Conservation (phyloP, 1,139 yeast genomes). For the Geotrichum phurueaensis region DNA sequence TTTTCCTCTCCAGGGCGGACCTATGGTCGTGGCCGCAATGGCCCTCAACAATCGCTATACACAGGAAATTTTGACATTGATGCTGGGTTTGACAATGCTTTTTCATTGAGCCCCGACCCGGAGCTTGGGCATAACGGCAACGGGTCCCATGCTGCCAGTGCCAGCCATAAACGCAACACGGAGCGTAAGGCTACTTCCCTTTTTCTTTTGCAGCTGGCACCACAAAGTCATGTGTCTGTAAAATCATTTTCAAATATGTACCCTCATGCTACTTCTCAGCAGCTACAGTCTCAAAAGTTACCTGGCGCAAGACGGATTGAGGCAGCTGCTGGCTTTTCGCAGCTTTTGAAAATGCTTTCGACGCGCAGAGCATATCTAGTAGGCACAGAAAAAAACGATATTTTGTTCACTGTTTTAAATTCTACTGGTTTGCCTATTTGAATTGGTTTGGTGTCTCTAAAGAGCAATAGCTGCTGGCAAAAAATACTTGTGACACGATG, state of each 20-base stretch:
- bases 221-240: background rate
- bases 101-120: background rate
- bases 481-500: background rate
- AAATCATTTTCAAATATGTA: conserved; percentile 1
- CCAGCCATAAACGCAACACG: background rate
- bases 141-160: background rate
- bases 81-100: background rate
- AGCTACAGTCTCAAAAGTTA: background rate
- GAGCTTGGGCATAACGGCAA: background rate
- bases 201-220: background rate
- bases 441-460: background rate
- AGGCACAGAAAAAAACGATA: background rate
- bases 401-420: background rate
- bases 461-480: background rate
- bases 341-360: conserved; percentile 1
- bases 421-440: background rate
- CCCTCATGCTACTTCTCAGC: background rate
- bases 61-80: background rate
- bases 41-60: background rate
- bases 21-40: background rate
- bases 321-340: conserved; percentile 7
- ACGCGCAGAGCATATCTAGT: background rate
- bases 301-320: background rate
- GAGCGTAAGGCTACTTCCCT: background rate
- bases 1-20: background rate